phyloP scores from a whole-genome alignment of 345 rosid species.

The Populus euphratica region DNA sequence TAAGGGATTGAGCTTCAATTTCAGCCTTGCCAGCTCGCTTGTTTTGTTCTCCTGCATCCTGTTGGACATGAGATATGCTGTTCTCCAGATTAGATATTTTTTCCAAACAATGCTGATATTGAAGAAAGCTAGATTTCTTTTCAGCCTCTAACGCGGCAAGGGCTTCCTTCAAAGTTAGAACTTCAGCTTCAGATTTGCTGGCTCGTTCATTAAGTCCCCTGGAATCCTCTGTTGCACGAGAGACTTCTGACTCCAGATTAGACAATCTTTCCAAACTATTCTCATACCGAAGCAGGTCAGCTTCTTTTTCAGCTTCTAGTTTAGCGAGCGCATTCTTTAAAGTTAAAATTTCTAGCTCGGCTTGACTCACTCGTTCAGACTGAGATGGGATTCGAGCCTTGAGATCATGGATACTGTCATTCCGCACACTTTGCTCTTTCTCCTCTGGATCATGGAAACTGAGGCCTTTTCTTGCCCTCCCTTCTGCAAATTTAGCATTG shows the following conservation, averaged over 20 bases:
- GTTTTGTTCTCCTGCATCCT: constrained; percentile 56
- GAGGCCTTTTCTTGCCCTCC: constrained; percentile 71
- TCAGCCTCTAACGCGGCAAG: constrained; percentile 58
- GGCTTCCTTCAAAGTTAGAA: constrained; percentile 56
- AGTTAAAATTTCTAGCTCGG: constrained; percentile 68
- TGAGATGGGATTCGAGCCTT: constrained; percentile 47
- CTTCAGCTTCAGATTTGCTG: constrained; percentile 74
- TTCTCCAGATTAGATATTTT: constrained; percentile 61
- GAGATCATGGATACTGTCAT: constrained; percentile 25
- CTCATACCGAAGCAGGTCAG: constrained; percentile 62
- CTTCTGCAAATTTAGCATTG: constrained; percentile 40
- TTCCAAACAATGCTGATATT: constrained; percentile 67
- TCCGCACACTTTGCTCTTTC: constrained; percentile 28
- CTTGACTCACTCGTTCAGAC: constrained; percentile 57
- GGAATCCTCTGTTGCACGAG: constrained; percentile 66
- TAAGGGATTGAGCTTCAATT: constrained; percentile 48
- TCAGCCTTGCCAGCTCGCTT: constrained; percentile 66
- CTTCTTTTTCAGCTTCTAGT: constrained; percentile 89
- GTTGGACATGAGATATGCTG: constrained; percentile 43
- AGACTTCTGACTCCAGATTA: constrained; percentile 65
- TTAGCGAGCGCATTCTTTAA: constrained; percentile 75
- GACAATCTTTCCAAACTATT: constrained; percentile 68
- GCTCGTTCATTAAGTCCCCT: constrained; percentile 57
- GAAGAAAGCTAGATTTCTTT: constrained; percentile 57
- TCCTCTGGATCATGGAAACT: constrained; percentile 59